Evolutionary conservation across 257 asterid genomes (phyloP).

Genomic region (Solanum clarkiae): DNA sequence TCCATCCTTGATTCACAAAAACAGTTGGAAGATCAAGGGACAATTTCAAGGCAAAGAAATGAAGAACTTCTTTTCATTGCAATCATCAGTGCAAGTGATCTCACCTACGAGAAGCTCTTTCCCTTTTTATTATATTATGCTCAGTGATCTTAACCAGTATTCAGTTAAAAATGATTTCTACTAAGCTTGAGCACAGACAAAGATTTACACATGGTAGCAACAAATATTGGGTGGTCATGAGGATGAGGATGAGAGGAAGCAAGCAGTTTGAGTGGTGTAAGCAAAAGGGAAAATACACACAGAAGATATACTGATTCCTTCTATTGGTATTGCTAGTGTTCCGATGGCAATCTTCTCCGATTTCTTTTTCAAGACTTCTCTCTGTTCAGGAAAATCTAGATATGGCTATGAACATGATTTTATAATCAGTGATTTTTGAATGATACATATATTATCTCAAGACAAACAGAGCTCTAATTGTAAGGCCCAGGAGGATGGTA

Average conservation of each 20-base stretch:
- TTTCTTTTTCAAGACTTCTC: not conserved
- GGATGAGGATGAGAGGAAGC: not conserved
- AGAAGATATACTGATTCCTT: not conserved
- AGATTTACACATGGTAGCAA: not conserved
- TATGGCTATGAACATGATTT: not conserved
- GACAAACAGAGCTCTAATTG: not conserved
- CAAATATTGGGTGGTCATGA: not conserved
- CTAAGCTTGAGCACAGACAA: not conserved
- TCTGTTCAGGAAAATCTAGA: not conserved
- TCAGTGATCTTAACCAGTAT: not conserved
- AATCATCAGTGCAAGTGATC: not conserved
- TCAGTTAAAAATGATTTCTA: not conserved
- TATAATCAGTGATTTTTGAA: not conserved
- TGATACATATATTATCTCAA: not conserved
- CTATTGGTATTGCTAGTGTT: not conserved
- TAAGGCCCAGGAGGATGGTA: not conserved
- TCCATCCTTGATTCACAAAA: not conserved
- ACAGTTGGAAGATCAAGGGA: not conserved
- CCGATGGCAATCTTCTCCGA: not conserved
- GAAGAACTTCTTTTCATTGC: not conserved
- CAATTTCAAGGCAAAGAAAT: not conserved
- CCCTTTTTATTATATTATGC: not conserved
- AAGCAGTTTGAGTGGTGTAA: not conserved
- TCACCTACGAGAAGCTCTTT: not conserved
- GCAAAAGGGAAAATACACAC: not conserved